Conservation (phyloP, 768 basidiomycete genomes). For the Kwoniella sp. region DNA sequence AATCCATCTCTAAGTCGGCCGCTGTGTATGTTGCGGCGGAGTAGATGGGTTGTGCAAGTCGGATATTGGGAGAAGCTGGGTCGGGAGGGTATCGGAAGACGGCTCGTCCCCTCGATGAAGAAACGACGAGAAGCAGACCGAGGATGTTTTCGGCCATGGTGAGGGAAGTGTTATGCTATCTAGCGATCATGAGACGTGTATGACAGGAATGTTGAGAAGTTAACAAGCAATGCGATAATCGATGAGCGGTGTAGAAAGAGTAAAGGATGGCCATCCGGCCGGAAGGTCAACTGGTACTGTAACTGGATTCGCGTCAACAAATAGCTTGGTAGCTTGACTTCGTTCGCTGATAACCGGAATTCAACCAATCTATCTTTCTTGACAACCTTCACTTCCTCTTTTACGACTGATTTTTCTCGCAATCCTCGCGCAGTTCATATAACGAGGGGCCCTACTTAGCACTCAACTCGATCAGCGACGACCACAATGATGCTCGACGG, state of each 20-base stretch:
- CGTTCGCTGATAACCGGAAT: slow-evolving; percentile 6
- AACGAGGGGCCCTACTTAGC: too few relatives aligned
- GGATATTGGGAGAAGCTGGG: slow-evolving; percentile 63
- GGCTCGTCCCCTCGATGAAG: slow-evolving; percentile 79
- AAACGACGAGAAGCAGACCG: slow-evolving; percentile 73
- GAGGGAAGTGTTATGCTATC: neutral
- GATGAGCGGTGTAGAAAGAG: too few relatives aligned
- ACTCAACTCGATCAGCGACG: too few relatives aligned
- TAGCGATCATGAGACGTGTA: neutral
- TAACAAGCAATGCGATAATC: neutral
- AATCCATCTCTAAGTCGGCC: slow-evolving; percentile 18
- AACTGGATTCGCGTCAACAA: neutral
- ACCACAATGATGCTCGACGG: slow-evolving; percentile 18
- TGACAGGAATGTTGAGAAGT: neutral
- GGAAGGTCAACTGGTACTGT: too few relatives aligned
- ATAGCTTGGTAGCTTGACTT: too few relatives aligned
- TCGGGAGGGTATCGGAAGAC: slow-evolving; percentile 84
- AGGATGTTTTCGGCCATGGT: slow-evolving; percentile 60
- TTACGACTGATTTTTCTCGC: too few relatives aligned
- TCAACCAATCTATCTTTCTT: neutral
- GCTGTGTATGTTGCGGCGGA: slow-evolving; percentile 44
- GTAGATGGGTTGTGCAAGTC: slow-evolving; percentile 68
- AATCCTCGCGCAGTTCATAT: too few relatives aligned
- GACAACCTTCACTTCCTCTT: neutral
- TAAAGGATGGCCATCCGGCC: too few relatives aligned